Evolutionary conservation across 2,329 filamentous ascomycete genomes (phyloP), one percentile per base, ranked within the genome.

Genomic region (Ophiostoma piceae): DNA sequence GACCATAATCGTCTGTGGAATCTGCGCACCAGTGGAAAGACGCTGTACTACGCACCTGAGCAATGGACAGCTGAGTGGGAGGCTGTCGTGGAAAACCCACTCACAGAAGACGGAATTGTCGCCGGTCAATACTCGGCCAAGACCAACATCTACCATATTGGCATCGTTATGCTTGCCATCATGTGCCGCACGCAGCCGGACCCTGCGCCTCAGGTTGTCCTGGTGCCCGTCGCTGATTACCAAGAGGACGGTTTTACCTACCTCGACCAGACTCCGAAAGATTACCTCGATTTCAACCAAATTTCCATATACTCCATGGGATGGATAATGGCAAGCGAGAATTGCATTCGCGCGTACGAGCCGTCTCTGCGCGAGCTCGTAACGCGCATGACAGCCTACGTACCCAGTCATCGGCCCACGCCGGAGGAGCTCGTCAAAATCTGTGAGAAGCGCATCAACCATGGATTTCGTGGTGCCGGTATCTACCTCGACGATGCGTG

Each of bases 31-130:
- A 12, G 2, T 11, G 73, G 73, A 43, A 74, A 74, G 71, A 0
- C 12, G 0, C 41, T 29, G 43, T 68, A 67, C 12, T 14, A 68
- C 8, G 12, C 57, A 5, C 73, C 73, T 19, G 73, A 74, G 68
- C 72, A 73, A 71, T 73, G 70, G 69, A 68, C 73, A 1, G 66
- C 39, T 43, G 72, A 74, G 68, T 74, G 73, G 72, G 70, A 72
- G 3, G 51, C 26, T 26, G 66, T 72, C 16, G 1, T 1, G 1
- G 43, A 54, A 16, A 43, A 69, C 37, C 71, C 70, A 11, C n/a
- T n/a, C 12, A 6, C 7, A 12, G 68, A 54, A 11, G 41, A 39
- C 22, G 26, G 26, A 16, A 1, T 2, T 0, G 64, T 72, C 14
- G 73, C 72, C 14, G 73, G 72, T n/a, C 37, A 47, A 16, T 74